Evolutionary conservation across 2,329 filamentous ascomycete species (phyloP).

Genomic region (Fusarium sp.): DNA sequence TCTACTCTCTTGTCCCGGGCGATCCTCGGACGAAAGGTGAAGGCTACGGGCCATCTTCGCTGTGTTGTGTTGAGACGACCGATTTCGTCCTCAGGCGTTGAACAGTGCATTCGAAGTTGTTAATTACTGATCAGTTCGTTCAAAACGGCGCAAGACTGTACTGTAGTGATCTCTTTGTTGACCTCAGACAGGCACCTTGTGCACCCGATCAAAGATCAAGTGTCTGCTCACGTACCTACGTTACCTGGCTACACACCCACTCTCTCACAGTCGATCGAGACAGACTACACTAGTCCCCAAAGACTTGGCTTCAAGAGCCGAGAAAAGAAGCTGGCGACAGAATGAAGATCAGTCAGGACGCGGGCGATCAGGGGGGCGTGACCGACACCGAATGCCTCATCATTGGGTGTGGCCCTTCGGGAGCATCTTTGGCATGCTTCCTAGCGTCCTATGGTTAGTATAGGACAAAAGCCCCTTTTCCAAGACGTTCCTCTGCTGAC

Average conservation of each 20-base stretch:
- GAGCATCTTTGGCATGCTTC: background rate
- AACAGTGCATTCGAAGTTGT: background rate
- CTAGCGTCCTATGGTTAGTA: background rate
- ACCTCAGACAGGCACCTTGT: background rate
- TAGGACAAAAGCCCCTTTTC: accelerated
- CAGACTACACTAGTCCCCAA: background rate
- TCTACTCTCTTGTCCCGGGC: background rate
- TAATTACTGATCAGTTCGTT: background rate
- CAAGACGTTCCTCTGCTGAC: background rate
- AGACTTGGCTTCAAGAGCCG: background rate
- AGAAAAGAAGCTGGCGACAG: background rate
- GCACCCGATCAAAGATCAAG: background rate
- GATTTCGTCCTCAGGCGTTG: background rate
- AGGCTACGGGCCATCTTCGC: background rate
- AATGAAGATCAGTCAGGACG: background rate
- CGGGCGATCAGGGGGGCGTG: background rate
- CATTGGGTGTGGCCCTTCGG: background rate
- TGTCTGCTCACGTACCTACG: background rate
- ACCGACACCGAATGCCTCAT: background rate
- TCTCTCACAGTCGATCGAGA: too few species aligned
- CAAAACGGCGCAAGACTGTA: too few species aligned
- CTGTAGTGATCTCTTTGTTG: background rate
- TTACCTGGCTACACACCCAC: too few species aligned
- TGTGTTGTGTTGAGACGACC: background rate
- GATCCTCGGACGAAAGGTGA: background rate